A percentile compares a stretch with the other conserved stretches of the same genome.
Evolutionary conservation across 306 rosid genomes (phyloP).

Genomic region (Abrus precatorius): DNA sequence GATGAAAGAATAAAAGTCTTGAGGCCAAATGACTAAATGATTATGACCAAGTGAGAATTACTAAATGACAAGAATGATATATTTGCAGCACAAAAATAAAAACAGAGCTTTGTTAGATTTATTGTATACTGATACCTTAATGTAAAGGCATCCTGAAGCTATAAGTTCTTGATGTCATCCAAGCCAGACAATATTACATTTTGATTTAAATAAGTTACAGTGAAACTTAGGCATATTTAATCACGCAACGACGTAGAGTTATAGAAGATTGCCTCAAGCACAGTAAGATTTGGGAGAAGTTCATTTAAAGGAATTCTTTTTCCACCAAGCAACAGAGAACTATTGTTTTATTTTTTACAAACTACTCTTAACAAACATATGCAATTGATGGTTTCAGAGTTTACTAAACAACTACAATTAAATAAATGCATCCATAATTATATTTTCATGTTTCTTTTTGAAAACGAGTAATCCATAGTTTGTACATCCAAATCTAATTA

Average conservation of each 20-base stretch:
- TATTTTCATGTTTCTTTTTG: not conserved
- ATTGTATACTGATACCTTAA: not conserved
- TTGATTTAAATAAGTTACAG: not conserved
- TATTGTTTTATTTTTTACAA: conserved; percentile 20
- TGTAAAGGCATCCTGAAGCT: not conserved
- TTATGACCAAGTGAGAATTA: conserved; percentile 6
- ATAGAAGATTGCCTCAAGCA: conserved; percentile 6
- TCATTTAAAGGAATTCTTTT: not conserved
- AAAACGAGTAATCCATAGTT: not conserved
- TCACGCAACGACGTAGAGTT: not conserved
- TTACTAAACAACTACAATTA: not conserved
- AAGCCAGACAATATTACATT: not conserved
- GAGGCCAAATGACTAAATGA: not conserved
- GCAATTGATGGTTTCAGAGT: not conserved
- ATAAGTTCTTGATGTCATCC: not conserved
- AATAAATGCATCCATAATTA: not conserved
- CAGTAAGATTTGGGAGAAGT: not conserved
- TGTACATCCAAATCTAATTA: not conserved
- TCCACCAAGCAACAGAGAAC: not conserved
- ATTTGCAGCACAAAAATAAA: not conserved
- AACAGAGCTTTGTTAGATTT: not conserved
- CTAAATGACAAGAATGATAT: not conserved
- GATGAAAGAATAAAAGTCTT: not conserved
- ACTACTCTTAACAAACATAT: not conserved
- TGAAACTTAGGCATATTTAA: not conserved